Percentiles rank a stretch among this genome's conserved stretches.
Conservation (phyloP, 441 rosid species). For the Hura crepitans region DNA sequence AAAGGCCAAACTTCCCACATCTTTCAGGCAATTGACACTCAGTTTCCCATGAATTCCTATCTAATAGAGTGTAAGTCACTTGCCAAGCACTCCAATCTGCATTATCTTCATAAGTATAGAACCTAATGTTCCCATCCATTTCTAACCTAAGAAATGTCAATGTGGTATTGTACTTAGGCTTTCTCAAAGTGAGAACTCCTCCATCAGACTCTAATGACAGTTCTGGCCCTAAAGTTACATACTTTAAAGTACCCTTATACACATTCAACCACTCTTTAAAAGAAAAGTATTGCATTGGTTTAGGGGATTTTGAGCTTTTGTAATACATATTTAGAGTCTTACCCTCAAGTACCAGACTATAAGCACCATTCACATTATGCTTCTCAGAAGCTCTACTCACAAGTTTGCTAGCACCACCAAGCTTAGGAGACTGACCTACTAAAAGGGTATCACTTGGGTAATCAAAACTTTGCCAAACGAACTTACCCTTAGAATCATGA, state of each 20-base stretch:
- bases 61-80: constrained; percentile 42
- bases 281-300: constrained; percentile 40
- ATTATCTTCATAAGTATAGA: constrained; percentile 40
- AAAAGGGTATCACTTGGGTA: constrained; percentile 68
- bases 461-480: constrained; percentile 72
- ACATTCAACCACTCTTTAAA: not conserved
- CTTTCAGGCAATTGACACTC: constrained; percentile 45
- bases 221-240: constrained; percentile 27
- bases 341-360: constrained; percentile 57
- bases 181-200: constrained; percentile 19
- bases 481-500: constrained; percentile 41
- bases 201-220: not conserved
- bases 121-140: constrained; percentile 46
- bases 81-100: constrained; percentile 43
- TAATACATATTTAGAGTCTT: constrained; percentile 43
- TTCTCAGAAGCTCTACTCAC: constrained; percentile 43
- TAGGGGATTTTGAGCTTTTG: constrained; percentile 39
- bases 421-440: constrained; percentile 50
- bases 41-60: constrained; percentile 27
- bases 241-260: constrained; percentile 9
- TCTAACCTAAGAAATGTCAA: constrained; percentile 44
- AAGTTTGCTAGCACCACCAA: constrained; percentile 37
- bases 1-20: constrained; percentile 32
- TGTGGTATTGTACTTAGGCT: constrained; percentile 49
- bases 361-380: constrained; percentile 45